Evolutionary conservation across 768 basidiomycete genomes (phyloP).

Genomic region (Pulveroboletus ravenelii): DNA sequence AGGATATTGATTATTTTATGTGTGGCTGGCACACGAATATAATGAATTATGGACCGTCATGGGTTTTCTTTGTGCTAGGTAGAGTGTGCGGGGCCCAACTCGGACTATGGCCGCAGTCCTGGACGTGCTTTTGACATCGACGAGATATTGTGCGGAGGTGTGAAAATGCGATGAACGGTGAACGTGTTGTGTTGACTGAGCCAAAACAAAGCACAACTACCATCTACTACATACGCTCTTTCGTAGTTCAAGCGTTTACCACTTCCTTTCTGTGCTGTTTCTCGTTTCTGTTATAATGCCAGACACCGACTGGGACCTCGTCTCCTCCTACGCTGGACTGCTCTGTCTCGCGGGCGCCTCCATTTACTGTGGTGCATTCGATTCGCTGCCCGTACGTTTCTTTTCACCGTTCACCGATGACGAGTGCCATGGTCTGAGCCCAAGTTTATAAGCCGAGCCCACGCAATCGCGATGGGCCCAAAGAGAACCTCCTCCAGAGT

Average conservation of each 20-base stretch:
- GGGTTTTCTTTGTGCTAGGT: too few species aligned
- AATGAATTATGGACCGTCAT: too few species aligned
- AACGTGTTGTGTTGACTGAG: not conserved
- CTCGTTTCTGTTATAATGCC: slow-evolving; percentile 3
- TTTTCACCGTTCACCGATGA: not conserved
- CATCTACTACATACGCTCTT: slow-evolving; percentile 4
- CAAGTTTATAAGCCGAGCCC: slow-evolving; percentile 7
- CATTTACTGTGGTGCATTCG: slow-evolving; percentile 66
- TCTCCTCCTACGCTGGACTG: slow-evolving; percentile 67
- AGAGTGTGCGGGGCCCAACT: too few species aligned
- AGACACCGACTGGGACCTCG: slow-evolving; percentile 48
- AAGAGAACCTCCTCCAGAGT: slow-evolving; percentile 26
- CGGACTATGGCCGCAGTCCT: too few species aligned
- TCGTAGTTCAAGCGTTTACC: not conserved
- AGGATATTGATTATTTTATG: slow-evolving; percentile 55
- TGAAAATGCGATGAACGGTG: too few species aligned
- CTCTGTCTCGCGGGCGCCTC: slow-evolving; percentile 59
- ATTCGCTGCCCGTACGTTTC: slow-evolving; percentile 58
- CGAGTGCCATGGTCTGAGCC: not conserved
- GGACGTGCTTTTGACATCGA: too few species aligned
- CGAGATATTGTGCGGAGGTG: too few species aligned
- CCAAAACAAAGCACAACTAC: slow-evolving; percentile 18
- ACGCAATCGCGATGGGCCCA: not conserved
- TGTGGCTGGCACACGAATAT: too few species aligned
- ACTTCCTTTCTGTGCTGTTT: not conserved